These are phyloP conservation scores for Apiospora rasikravindrae DNA, from an alignment of 2,329 filamentous ascomycete genomes.

Conservation along the genomic window DNA sequence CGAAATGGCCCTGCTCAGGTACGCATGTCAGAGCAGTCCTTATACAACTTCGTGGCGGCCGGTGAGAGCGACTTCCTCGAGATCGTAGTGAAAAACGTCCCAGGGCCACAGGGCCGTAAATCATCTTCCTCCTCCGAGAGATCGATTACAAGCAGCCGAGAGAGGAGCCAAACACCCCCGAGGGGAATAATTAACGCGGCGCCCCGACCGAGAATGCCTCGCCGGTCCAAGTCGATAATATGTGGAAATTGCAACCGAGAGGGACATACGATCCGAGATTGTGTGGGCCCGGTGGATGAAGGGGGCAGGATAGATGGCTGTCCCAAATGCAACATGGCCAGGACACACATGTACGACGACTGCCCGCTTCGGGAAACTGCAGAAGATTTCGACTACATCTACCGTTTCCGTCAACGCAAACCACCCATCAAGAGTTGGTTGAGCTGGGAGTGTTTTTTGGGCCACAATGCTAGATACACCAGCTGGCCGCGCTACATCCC, in stretches of 20 bases:
- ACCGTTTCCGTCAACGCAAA: constrained; percentile 22
- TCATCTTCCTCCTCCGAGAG: background rate
- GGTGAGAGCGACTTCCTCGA: constrained; percentile 21
- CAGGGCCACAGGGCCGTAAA: background rate
- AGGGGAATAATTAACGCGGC: constrained; percentile 3
- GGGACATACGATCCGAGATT: constrained; percentile 22
- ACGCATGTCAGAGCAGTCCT: constrained; percentile 21
- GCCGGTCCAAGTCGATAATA: background rate
- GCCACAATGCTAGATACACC: background rate
- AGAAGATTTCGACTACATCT: constrained; percentile 23
- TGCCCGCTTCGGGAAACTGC: background rate
- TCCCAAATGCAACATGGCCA: constrained; percentile 22
- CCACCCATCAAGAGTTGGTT: constrained; percentile 21
- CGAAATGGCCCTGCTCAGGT: constrained; percentile 20
- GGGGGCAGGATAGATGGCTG: constrained; percentile 22
- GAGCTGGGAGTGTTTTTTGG: constrained; percentile 21
- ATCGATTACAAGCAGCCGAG: background rate
- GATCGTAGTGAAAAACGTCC: constrained; percentile 19
- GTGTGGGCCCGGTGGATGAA: constrained; percentile 22
- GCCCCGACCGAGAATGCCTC: constrained; percentile 9
- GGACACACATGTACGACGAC: constrained; percentile 20
- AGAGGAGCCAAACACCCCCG: background rate
- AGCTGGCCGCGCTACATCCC: constrained; percentile 23
- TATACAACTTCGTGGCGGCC: constrained; percentile 20
- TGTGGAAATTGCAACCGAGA: constrained; percentile 20